A percentile compares a stretch with the other conserved stretches of the same genome.
Conservation (phyloP, 2,329 filamentous ascomycete species). For the Nemania diffusa region DNA sequence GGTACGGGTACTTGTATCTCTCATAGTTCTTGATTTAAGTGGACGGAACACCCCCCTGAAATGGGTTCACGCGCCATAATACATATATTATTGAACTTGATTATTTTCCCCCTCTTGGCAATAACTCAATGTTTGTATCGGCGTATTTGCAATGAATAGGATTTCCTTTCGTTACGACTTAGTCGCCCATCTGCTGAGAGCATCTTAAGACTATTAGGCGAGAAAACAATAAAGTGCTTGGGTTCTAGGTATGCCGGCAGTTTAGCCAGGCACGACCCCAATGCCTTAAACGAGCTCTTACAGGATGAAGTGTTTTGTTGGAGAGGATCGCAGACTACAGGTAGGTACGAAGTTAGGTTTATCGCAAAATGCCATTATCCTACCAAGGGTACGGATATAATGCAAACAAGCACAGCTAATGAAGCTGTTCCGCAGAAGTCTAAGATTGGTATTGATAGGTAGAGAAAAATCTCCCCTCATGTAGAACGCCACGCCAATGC, state of each 20-base stretch:
- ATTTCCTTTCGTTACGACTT: neutral
- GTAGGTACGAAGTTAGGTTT: neutral
- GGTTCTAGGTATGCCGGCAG: neutral
- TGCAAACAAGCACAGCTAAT: neutral
- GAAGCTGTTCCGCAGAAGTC: neutral
- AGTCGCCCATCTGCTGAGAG: neutral
- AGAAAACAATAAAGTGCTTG: too few relatives aligned
- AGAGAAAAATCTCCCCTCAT: constrained; percentile 4
- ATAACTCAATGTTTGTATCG: neutral
- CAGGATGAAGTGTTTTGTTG: neutral
- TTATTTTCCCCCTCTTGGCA: too few relatives aligned
- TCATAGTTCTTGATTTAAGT: too few relatives aligned
- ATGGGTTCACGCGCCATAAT: too few relatives aligned
- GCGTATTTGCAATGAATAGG: neutral
- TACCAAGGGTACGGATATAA: neutral
- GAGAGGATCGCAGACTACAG: neutral
- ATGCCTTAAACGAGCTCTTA: neutral
- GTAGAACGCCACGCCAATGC: constrained; percentile 45
- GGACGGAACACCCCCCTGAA: too few relatives aligned
- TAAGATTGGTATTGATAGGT: constrained; percentile 4
- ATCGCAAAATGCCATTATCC: neutral
- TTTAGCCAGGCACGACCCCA: neutral
- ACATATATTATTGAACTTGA: neutral
- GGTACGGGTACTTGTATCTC: too few relatives aligned
- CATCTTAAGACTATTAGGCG: neutral